Evolutionary conservation across 1,284 basidiomycete species (phyloP).

Genomic region (Phellopilus nigrolimitatus): DNA sequence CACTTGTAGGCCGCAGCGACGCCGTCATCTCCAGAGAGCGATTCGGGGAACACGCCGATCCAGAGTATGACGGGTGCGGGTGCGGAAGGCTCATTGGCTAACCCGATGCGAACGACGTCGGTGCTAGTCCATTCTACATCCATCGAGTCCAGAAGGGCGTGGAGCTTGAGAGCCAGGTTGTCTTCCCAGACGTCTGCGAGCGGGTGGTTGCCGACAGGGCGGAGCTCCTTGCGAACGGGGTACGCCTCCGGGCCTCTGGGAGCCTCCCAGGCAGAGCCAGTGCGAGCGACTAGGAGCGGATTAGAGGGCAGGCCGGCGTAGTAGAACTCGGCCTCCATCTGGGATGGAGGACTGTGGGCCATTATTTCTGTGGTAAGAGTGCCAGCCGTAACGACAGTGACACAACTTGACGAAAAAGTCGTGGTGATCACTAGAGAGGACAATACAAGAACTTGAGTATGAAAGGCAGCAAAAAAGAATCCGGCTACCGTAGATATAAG

Average conservation of each 20-base stretch:
- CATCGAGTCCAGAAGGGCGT: conserved; percentile 21
- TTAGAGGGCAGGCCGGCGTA: no score
- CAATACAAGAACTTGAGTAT: no score
- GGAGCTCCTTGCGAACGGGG: conserved; percentile 24
- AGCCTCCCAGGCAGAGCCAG: conserved; percentile 22
- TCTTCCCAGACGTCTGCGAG: conserved; percentile 26
- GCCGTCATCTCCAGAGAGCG: conserved; percentile 17
- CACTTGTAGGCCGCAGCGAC: conserved; percentile 14
- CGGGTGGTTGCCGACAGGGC: conserved; percentile 23
- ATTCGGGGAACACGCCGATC: conserved; percentile 19
- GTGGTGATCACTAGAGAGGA: no score
- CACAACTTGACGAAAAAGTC: no score
- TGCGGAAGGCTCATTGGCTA: conserved; percentile 6
- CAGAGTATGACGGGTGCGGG: conserved; percentile 19
- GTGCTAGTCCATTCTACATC: conserved; percentile 23
- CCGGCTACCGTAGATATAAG: no score
- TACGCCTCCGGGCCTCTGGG: conserved; percentile 25
- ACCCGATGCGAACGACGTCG: conserved; percentile 27
- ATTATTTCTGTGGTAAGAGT: no score
- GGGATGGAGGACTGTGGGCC: no score
- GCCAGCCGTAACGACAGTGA: no score
- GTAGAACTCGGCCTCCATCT: no score
- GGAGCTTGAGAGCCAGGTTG: conserved; percentile 19
- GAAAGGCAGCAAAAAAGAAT: no score
- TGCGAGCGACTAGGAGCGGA: conserved; percentile 22